Conservation (phyloP, 768 basidiomycete genomes). For the Coprinopsis marcescibilis region DNA sequence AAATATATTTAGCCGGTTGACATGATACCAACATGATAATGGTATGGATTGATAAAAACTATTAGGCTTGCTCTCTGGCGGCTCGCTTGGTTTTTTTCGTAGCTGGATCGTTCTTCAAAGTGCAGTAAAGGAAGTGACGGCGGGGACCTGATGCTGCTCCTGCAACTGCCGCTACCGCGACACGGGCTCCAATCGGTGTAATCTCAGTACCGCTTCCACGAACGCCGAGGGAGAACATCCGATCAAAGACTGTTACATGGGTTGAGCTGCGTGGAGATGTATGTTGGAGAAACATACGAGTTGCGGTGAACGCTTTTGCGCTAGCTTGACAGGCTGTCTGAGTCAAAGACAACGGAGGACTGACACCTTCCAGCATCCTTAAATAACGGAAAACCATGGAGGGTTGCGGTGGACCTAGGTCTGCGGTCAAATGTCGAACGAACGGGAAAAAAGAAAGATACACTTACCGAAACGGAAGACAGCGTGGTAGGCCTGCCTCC, state of each 20-base stretch:
- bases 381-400: conserved; percentile 92
- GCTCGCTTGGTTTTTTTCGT: conserved; percentile 35
- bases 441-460: background rate
- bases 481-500: conserved; percentile 82
- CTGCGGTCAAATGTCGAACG: conserved; percentile 3
- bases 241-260: conserved; percentile 90
- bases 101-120: conserved; percentile 59
- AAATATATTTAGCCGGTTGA: too few relatives aligned
- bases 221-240: conserved; percentile 84
- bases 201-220: conserved; percentile 70
- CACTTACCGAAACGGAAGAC: conserved; percentile 79
- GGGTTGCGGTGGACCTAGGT: conserved; percentile 73
- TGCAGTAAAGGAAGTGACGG: conserved; percentile 81
- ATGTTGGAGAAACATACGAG: conserved; percentile 46
- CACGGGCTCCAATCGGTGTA: conserved; percentile 55
- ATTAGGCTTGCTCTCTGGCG: background rate
- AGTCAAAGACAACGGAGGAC: conserved; percentile 79
- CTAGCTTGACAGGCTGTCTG: conserved; percentile 86
- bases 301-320: conserved; percentile 85
- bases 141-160: conserved; percentile 65
- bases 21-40: too few relatives aligned
- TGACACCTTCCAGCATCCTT: conserved; percentile 84
- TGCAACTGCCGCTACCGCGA: conserved; percentile 58
- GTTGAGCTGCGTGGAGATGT: too few relatives aligned
- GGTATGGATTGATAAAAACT: too few relatives aligned